Base-by-base conservation (phyloP, 1,284 basidiomycete genomes). In the Erythrobasidium hasegawianum region DNA sequence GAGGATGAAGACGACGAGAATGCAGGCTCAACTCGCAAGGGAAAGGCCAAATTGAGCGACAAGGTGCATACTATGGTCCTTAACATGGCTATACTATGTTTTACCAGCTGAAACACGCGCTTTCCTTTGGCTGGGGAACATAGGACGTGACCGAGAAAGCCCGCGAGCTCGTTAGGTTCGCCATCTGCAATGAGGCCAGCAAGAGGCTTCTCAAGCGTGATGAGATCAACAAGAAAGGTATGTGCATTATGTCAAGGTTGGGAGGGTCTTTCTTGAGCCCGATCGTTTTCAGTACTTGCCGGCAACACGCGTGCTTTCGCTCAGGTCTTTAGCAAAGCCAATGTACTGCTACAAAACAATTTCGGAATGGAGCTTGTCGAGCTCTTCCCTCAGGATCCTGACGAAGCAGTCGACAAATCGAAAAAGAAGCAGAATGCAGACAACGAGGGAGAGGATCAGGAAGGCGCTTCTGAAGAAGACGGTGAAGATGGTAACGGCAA, bases 191-290 rank as follows among this genome's bases (percentile, higher is more conserved):
- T 33, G 62, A 65, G 43, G 62, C 43, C 24, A 57, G 55, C 39
- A 56, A 49, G 26, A 41, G 56, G 20, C 55, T 55, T 3, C 56
- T 65, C 7, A 56, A 55, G 55, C 62, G 62, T 56, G 62, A 65
- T 45, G 62, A 65, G 33, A 65, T 65, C 56, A 65, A 57, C 55
- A 65, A 65, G 56, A 65, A 65, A 58, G 55, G 62, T 65, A 29
- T 14, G 33, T 26, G 20, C 14, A 22, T 20, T 4, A 18, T 13
- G n/a, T n/a, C n/a, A n/a, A n/a, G n/a, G n/a, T n/a, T n/a, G n/a
- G n/a, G n/a, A n/a, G n/a, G n/a, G n/a, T n/a, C n/a, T n/a, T n/a
- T n/a, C n/a, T n/a, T n/a, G n/a, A n/a, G n/a, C n/a, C n/a, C n/a
- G n/a, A n/a, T n/a, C n/a, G n/a, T n/a, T n/a, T 5, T 33, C 61